Evolutionary conservation across 2,329 filamentous ascomycete genomes (phyloP), one percentile per base, ranked within the genome.

Genomic region (Alternaria sp.): DNA sequence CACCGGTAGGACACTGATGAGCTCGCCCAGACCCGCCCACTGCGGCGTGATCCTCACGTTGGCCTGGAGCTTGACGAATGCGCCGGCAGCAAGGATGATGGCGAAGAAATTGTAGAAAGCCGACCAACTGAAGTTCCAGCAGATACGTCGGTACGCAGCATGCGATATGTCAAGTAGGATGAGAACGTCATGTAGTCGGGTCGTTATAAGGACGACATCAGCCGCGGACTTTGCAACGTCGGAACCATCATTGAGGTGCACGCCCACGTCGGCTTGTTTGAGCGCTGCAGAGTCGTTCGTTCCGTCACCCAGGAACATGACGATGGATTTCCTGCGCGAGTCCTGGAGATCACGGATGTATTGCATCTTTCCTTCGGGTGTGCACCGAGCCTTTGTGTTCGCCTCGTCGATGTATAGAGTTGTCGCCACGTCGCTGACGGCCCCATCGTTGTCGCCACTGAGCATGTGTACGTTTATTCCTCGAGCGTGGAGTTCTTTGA

Each of bases 281-380:
- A 95, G 84, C 0, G 92, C 92, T 3, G 88, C 84, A 0, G 92
- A 90, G 72, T 95, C 92, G 75, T 95, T 95, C 14, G 90, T 93
- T 2, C 92, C 92, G 70, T 95, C 92, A 33, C 92, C 92, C 55
- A 87, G 86, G 77, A 95, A 94, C 6, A 94, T 78, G 18, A 92
- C 86, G 1, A 85, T 67, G n/a, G 37, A 41, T 23, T 56, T 66
- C 2, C 54, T 54, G 1, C 58, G 49, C 5, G 64, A 41, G 37
- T 41, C 46, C 26, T 78, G 77, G 1, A 83, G 62, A 3, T 67
- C 53, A 11, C 72, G 68, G 55, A 89, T 78, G 71, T 89, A 89
- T 3, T 78, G 73, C 23, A 84, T 81, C 70, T 90, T 90, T 64
- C 87, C 82, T 3, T 78, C 78, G 0, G 88, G 87, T 0, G 82